Percentiles rank a stretch among this genome's conserved stretches.
Evolutionary conservation across 2,329 filamentous ascomycete genomes (phyloP).

Genomic region (Apiospora hydei): DNA sequence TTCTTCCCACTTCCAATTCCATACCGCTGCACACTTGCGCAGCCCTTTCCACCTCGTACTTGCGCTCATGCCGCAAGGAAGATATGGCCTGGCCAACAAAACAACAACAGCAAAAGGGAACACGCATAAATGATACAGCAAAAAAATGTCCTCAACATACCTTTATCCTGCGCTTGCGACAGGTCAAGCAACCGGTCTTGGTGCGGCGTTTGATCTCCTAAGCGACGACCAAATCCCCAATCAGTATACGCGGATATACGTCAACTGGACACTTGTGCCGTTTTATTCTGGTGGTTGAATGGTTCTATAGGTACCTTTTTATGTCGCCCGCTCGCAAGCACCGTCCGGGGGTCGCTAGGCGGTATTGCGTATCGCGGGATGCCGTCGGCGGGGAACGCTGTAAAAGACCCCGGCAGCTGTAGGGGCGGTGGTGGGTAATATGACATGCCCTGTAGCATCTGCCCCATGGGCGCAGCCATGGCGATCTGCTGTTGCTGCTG

Average conservation of each 20-base stretch:
- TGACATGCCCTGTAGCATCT: slow-evolving; percentile 47
- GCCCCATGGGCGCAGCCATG: slow-evolving; percentile 45
- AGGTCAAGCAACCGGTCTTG: slow-evolving; percentile 69
- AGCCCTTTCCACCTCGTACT: slow-evolving; percentile 21
- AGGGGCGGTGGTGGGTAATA: slow-evolving; percentile 53
- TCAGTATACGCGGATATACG: slow-evolving; percentile 30
- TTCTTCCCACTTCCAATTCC: slow-evolving; percentile 10
- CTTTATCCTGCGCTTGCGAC: slow-evolving; percentile 69
- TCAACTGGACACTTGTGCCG: slow-evolving; percentile 37
- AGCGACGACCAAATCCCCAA: slow-evolving; percentile 26
- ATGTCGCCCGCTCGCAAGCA: slow-evolving; percentile 56
- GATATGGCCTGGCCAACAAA: slow-evolving; percentile 1
- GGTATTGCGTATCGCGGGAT: slow-evolving; percentile 55
- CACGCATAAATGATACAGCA: slow-evolving; percentile 31
- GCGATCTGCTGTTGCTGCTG: slow-evolving; percentile 45
- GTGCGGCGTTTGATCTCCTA: slow-evolving; percentile 70
- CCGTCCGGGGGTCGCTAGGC: slow-evolving; percentile 54
- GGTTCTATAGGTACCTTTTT: slow-evolving; percentile 58
- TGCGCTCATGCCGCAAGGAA: not conserved
- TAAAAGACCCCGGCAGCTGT: slow-evolving; percentile 44
- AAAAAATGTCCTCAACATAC: slow-evolving; percentile 49
- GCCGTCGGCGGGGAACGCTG: slow-evolving; percentile 53
- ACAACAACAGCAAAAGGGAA: slow-evolving; percentile 22
- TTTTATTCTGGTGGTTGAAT: slow-evolving; percentile 21
- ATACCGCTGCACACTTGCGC: slow-evolving; percentile 3